Evolutionary conservation across 148 eudicot species (phyloP), one percentile per base, ranked within the genome.

Genomic region (Amaranthus palmeri): DNA sequence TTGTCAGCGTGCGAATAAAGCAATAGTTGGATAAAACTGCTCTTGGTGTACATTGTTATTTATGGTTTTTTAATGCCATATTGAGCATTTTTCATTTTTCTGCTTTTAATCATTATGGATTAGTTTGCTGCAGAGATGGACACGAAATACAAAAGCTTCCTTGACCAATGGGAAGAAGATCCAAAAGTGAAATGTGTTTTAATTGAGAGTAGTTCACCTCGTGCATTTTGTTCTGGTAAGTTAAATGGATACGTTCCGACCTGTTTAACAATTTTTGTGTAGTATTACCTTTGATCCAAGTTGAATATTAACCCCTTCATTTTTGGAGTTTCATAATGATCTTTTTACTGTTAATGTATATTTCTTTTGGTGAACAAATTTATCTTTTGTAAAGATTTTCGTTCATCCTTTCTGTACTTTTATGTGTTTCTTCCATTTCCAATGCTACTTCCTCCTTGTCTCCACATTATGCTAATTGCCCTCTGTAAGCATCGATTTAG

Each of bases 181-280:
- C 92, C 97, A 25, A 89, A 76, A 52, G 98, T 93, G 72, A 93
- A 93, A 79, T 93, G 97, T 75, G 96, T 93, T 67, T 54, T 91
- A 63, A 83, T 89, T 72, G 83, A 93, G 75, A 76, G 98, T 77
- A 86, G 98, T 74, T 86, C 97, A 44, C 71, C 97, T 42, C 97
- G 98, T 64, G 92, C 98, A 69, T 93, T 93, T 62, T 93, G 89
- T 78, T 97, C 98, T 82, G 98, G 98, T 93, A 78, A 72, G 48
- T 25, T 15, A 67, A 54, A 52, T 15, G 70, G 67, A 25, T 46
- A n/a, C 56, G 45, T 5, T 47, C 66, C 10, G 17, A 47, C 47
- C 67, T 41, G 8, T 58, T 57, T 44, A 51, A n/a, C 63, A 18
- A 41, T 25, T 49, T 25, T 52, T 25, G 4, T 69, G 44, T 71